Evolutionary conservation across 2,329 filamentous ascomycete species (phyloP).

Genomic region (Hypoxylon sp.): DNA sequence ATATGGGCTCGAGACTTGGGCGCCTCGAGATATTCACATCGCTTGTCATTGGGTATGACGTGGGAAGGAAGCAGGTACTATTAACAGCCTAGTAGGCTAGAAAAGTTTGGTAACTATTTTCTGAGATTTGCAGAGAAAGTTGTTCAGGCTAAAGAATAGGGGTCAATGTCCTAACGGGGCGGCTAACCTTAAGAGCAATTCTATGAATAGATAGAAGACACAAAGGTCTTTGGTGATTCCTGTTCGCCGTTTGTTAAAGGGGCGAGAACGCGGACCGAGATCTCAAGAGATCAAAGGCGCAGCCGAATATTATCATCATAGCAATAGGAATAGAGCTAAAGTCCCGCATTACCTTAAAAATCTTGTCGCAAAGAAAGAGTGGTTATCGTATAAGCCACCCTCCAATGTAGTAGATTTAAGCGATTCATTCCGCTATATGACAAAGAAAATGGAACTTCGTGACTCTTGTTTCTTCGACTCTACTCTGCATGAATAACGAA

Average conservation of each 20-base stretch:
- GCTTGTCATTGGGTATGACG: slow-evolving; percentile 47
- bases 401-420: slow-evolving; percentile 17
- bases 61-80: slow-evolving; percentile 1
- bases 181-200: slow-evolving; percentile 30
- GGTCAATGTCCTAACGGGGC: background rate
- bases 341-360: slow-evolving; percentile 23
- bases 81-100: slow-evolving; percentile 26
- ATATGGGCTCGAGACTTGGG: slow-evolving; percentile 57
- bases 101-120: background rate
- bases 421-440: slow-evolving; percentile 17
- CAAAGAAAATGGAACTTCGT: slow-evolving; percentile 34
- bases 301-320: slow-evolving; percentile 13
- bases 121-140: slow-evolving; percentile 23
- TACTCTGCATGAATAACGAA: slow-evolving; percentile 24
- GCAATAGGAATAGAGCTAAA: slow-evolving; percentile 26
- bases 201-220: slow-evolving; percentile 43
- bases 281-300: slow-evolving; percentile 43
- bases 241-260: slow-evolving; percentile 41
- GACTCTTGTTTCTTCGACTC: slow-evolving; percentile 23
- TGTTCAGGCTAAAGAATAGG: slow-evolving; percentile 11
- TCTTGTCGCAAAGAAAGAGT: slow-evolving; percentile 34
- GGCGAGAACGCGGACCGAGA: slow-evolving; percentile 25
- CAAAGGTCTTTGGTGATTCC: slow-evolving; percentile 40
- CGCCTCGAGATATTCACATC: slow-evolving; percentile 53
- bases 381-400: slow-evolving; percentile 2